phyloP scores from a whole-genome alignment of 1,139 yeast species.

The Eremothecium cymbalariae region DNA sequence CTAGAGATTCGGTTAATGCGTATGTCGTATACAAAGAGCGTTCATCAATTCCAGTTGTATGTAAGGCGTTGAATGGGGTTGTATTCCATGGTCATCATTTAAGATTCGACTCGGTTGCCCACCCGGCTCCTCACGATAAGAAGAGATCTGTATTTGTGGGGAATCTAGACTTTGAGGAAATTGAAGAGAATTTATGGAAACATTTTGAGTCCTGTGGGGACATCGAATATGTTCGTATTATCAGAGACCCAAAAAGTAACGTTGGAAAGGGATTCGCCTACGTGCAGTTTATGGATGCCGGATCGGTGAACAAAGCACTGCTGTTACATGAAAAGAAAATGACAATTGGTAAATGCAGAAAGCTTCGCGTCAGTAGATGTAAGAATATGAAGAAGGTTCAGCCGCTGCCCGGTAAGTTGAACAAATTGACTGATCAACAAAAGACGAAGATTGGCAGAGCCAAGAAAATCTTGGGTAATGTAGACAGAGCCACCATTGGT shows the following conservation, averaged over 20 bases:
- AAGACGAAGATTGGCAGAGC: constrained; percentile 79
- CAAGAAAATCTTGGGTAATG: constrained; percentile 62
- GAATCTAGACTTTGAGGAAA: constrained; percentile 84
- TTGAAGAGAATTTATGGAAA: constrained; percentile 82
- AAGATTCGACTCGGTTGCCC: constrained; percentile 86
- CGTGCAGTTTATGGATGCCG: constrained; percentile 79
- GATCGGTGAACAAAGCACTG: constrained; percentile 75
- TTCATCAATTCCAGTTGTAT: constrained; percentile 40
- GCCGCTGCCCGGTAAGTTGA: constrained; percentile 18
- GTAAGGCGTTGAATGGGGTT: constrained; percentile 54
- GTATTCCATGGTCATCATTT: constrained; percentile 67
- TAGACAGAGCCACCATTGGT: constrained; percentile 65
- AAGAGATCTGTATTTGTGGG: constrained; percentile 87
- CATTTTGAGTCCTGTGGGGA: constrained; percentile 65
- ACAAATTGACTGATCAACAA: constrained; percentile 48
- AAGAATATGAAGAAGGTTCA: constrained; percentile 42
- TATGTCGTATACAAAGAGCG: constrained; percentile 63
- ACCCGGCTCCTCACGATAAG: constrained; percentile 80
- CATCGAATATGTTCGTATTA: constrained; percentile 80
- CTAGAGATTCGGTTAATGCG: constrained; percentile 77
- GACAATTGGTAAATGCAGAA: constrained; percentile 44
- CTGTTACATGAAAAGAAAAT: constrained; percentile 66
- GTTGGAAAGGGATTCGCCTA: constrained; percentile 97
- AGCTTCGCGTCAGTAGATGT: constrained; percentile 73
- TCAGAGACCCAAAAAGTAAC: constrained; percentile 88